A percentile compares a stretch with the other conserved stretches of the same genome.
Conservation (phyloP, 768 basidiomycete genomes). For the Favolaschia claudopus region DNA sequence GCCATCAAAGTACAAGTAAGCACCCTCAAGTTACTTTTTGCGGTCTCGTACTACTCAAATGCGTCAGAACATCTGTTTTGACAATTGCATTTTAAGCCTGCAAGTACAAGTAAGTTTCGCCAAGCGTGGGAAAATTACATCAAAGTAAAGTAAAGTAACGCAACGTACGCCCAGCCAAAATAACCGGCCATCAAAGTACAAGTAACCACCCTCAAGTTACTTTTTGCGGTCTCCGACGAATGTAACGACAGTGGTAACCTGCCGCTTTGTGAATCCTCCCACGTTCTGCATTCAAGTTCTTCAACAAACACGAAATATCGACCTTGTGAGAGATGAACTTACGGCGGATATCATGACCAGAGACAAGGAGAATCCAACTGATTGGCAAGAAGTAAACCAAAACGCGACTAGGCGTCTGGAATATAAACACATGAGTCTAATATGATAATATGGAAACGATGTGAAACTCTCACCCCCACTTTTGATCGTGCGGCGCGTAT, state of each 20-base stretch:
- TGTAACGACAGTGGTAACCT: constrained; percentile 36
- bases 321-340: background rate
- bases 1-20: no score
- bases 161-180: no score
- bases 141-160: no score
- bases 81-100: no score
- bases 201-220: no score
- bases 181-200: no score
- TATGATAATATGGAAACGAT: background rate
- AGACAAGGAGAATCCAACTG: constrained; percentile 30
- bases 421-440: background rate
- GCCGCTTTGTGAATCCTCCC: constrained; percentile 38
- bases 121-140: no score
- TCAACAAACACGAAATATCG: background rate
- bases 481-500: constrained; percentile 24
- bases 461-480: constrained; percentile 19
- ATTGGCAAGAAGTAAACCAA: constrained; percentile 25
- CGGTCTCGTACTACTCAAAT: no score
- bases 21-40: no score
- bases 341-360: constrained; percentile 36
- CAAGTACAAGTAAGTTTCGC: no score
- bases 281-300: constrained; percentile 21
- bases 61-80: no score
- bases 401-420: constrained; percentile 24
- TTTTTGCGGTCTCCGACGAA: no score